These are phyloP conservation scores for Strobilomyces confusus DNA, from an alignment of 768 basidiomycete species.

Conservation along the genomic window DNA sequence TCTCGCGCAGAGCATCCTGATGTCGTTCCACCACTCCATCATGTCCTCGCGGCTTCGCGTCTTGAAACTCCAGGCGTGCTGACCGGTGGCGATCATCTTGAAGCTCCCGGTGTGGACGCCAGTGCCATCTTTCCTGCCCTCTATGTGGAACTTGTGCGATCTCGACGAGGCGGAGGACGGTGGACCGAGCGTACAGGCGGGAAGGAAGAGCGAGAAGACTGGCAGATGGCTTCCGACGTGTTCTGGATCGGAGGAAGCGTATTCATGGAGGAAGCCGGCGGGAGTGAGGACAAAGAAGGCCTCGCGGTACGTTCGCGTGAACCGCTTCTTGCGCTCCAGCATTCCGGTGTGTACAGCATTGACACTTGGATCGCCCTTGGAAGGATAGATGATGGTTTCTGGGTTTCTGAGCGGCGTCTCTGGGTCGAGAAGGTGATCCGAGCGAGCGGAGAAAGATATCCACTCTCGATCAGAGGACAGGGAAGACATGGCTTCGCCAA, in stretches of 20 bases:
- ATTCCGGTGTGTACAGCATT: conserved; percentile 83
- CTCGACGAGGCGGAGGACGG: conserved; percentile 64
- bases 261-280: conserved; percentile 95
- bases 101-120: conserved; percentile 58
- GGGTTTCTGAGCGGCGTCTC: conserved; percentile 91
- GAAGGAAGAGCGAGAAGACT: conserved; percentile 84
- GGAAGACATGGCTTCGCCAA: conserved; percentile 71
- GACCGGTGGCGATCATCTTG: conserved; percentile 35
- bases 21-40: conserved; percentile 99
- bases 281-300: conserved; percentile 91
- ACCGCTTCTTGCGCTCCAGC: conserved; percentile 94
- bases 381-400: conserved; percentile 75
- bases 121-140: conserved; percentile 79
- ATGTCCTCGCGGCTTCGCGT: conserved; percentile 89
- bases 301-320: conserved; percentile 82
- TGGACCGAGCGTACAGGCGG: conserved; percentile 93
- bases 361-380: conserved; percentile 86
- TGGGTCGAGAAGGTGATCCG: conserved; percentile 93
- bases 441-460: conserved; percentile 91
- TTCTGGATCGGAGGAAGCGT: conserved; percentile 69
- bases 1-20: conserved; percentile 87
- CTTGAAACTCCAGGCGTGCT: conserved; percentile 86
- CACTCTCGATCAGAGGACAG: conserved; percentile 89
- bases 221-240: conserved; percentile 51
- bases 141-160: conserved; percentile 96